Conservation (phyloP, 371 early-diverging fungal genomes). For the Mortierella sp. region DNA sequence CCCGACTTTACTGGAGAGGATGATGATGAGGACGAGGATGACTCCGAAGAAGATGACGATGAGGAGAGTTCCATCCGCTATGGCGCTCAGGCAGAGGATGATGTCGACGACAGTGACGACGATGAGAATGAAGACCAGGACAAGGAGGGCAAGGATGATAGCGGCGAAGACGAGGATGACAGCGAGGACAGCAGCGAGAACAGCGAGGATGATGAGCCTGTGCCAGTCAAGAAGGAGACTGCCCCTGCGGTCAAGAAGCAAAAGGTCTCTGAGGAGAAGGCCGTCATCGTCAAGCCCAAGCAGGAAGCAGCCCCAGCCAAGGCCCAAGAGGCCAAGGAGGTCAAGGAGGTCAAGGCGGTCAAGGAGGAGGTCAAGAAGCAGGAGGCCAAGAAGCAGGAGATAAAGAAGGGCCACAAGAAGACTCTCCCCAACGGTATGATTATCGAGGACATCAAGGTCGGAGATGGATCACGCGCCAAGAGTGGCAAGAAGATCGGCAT, state of each 20-base stretch:
- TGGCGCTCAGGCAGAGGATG: constrained; percentile 21
- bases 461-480: constrained; percentile 83
- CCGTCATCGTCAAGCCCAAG: constrained; percentile 50
- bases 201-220: constrained; percentile 54
- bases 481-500: constrained; percentile 79
- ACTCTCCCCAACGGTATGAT: constrained; percentile 82
- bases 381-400: constrained; percentile 23
- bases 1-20: constrained; percentile 61
- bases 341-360: no score
- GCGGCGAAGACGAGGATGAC: constrained; percentile 13
- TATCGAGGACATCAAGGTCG: constrained; percentile 84
- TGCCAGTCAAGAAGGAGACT: constrained; percentile 59
- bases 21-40: constrained; percentile 56
- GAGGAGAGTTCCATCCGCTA: background rate
- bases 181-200: constrained; percentile 20
- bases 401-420: constrained; percentile 36
- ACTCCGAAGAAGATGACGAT: constrained; percentile 18
- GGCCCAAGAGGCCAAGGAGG: constrained; percentile 37
- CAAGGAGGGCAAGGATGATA: constrained; percentile 54
- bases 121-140: constrained; percentile 26
- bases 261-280: constrained; percentile 31
- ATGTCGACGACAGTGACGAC: constrained; percentile 15
- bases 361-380: constrained; percentile 19
- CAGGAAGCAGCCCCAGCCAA: constrained; percentile 43
- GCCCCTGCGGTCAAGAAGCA: constrained; percentile 37